phyloP scores from a whole-genome alignment of 176 grass and related monocot species.

The sorghum (Sorghum bicolor) region DNA sequence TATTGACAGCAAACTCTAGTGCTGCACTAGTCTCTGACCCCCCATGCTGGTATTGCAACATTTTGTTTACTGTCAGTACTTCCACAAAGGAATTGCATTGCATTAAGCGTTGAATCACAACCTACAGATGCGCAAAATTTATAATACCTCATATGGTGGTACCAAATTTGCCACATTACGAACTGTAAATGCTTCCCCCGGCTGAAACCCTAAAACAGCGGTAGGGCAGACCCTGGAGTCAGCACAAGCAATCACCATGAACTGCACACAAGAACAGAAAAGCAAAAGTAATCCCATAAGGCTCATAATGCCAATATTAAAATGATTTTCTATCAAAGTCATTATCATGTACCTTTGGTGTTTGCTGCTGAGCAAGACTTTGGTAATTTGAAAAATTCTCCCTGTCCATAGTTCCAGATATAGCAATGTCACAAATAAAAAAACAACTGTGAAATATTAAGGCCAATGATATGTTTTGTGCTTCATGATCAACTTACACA shows the following conservation, averaged over 20 bases:
- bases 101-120: slow-evolving; percentile 4
- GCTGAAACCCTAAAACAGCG: slow-evolving; percentile 79
- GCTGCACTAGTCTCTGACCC: slow-evolving; percentile 85
- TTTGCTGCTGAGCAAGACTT: slow-evolving; percentile 66
- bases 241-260: slow-evolving; percentile 88
- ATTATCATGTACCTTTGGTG: slow-evolving; percentile 65
- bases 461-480: slow-evolving; percentile 16
- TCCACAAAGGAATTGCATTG: neutral
- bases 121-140: neutral
- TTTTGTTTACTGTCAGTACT: slow-evolving; percentile 20
- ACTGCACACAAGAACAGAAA: slow-evolving; percentile 61
- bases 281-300: slow-evolving; percentile 18
- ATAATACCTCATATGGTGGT: slow-evolving; percentile 72
- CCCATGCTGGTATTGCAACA: slow-evolving; percentile 57
- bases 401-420: slow-evolving; percentile 43
- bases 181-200: slow-evolving; percentile 89
- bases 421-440: slow-evolving; percentile 17
- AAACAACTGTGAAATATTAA: slow-evolving; percentile 2
- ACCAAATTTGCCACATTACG: slow-evolving; percentile 96
- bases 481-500: slow-evolving; percentile 55
- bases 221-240: slow-evolving; percentile 92
- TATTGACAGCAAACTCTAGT: slow-evolving; percentile 78
- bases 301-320: neutral
- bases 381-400: slow-evolving; percentile 52
- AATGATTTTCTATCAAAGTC: neutral